phyloP scores from a whole-genome alignment of 1,284 basidiomycete genomes.

The Meira miltonrushii region DNA sequence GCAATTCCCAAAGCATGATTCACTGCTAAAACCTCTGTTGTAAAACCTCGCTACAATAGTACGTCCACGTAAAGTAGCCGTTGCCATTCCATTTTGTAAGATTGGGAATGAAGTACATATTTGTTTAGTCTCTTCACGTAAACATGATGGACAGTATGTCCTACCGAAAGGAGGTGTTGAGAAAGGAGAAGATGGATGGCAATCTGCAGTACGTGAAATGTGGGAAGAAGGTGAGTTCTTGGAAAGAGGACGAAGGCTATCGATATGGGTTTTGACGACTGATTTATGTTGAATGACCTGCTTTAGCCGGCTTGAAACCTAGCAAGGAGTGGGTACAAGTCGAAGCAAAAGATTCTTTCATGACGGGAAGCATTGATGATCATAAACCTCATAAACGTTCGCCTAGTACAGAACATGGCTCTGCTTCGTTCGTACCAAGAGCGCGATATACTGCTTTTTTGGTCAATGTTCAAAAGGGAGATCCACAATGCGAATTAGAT shows the following conservation, averaged over 20 bases:
- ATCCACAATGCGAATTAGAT: constrained; percentile 3
- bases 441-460: constrained; percentile 35
- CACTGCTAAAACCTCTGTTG: too few species aligned
- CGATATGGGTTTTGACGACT: background rate
- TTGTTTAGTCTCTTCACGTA: constrained; percentile 42
- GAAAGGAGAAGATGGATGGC: constrained; percentile 26
- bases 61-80: constrained; percentile 25
- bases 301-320: background rate
- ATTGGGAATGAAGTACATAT: constrained; percentile 11
- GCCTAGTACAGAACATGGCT: constrained; percentile 11
- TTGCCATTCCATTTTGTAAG: constrained; percentile 25
- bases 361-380: constrained; percentile 19
- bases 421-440: constrained; percentile 26
- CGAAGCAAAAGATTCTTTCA: background rate
- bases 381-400: constrained; percentile 41
- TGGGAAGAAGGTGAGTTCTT: constrained; percentile 40
- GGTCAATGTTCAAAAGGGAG: constrained; percentile 17
- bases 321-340: too few species aligned
- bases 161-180: constrained; percentile 50
- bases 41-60: background rate
- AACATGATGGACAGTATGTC: constrained; percentile 35
- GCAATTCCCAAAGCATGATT: too few species aligned
- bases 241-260: background rate
- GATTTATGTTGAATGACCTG: background rate
- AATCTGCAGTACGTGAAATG: constrained; percentile 39